Evolutionary conservation across 129 eudicot genomes (phyloP).

Genomic region (Flaveria bidentis): DNA sequence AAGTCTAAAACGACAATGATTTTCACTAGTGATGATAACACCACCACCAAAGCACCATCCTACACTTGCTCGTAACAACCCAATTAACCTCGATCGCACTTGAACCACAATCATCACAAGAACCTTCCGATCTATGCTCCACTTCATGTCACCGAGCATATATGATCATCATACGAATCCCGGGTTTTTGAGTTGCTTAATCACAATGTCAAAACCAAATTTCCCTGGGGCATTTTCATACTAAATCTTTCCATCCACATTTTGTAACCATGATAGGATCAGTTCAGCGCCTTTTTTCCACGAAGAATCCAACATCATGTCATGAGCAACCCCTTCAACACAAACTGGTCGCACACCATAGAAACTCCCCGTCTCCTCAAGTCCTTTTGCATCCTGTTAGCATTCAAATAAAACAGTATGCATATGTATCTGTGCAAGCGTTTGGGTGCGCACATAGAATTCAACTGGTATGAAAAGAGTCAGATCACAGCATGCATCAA

Average conservation of each 20-base stretch:
- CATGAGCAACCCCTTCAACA: slow-evolving; percentile 82
- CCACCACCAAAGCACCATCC: not conserved
- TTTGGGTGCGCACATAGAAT: not conserved
- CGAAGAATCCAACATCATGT: slow-evolving; percentile 80
- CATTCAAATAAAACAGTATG: not conserved
- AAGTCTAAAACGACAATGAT: no score
- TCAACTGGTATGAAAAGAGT: not conserved
- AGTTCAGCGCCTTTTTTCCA: slow-evolving; percentile 83
- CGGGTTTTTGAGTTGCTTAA: slow-evolving; percentile 2
- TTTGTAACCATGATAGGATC: slow-evolving; percentile 58
- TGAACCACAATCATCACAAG: not conserved
- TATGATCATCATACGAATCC: slow-evolving; percentile 12
- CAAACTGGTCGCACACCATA: slow-evolving; percentile 70
- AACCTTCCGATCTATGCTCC: not conserved
- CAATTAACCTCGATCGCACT: not conserved
- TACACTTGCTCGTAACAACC: not conserved
- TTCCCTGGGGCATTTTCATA: slow-evolving; percentile 2
- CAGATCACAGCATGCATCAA: not conserved
- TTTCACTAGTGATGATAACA: not conserved
- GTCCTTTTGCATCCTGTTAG: slow-evolving; percentile 72
- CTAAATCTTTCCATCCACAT: slow-evolving; percentile 23
- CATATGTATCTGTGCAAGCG: no score
- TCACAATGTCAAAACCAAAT: not conserved
- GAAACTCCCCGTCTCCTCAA: slow-evolving; percentile 70
- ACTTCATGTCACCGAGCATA: not conserved